Evolutionary conservation across 2,329 filamentous ascomycete genomes (phyloP), one percentile per base, ranked within the genome.

Genomic region (Furcasterigmium sp.): DNA sequence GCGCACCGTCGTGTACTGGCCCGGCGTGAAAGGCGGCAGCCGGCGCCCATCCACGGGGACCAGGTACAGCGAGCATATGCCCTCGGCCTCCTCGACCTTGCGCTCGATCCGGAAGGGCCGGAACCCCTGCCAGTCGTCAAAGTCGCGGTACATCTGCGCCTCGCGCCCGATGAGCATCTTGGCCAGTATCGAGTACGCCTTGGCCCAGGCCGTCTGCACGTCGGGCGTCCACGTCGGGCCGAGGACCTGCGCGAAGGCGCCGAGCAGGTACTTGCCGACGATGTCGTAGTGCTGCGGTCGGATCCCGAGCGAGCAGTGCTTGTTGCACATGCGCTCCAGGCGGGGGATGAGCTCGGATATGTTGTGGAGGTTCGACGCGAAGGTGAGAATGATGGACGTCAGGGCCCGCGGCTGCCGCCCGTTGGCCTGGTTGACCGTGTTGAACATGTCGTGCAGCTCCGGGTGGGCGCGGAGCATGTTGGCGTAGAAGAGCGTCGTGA

Each of bases 131-230:
- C 85, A 89, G 28, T 66, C 64, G n/a, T 72, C 67, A 40, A 78
- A 78, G 25, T 75, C 66, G 28, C 72, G 64, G 63, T 87, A 87
- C 37, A 89, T 64, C 46, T 78, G 69, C 5, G 67, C 68, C 58
- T 89, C 85, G 40, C 79, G 74, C 17, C 68, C 72, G 51, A 86
- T 87, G 66, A 89, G 77, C 66, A 89, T 77, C 59, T 82, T 75
- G 20, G 85, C 85, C 19, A 90, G 75, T 53, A 87, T 73, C 75
- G 77, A 82, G 64, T 89, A 90, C 2, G 85, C 85, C 41, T 78
- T 77, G 6, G 65, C 73, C 85, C 85, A 90, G 8, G 85, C 85
- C 11, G 77, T 71, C 42, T 78, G 70, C 23, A 85, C 73, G 17
- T 82, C 76, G 0, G 74, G 67, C 1, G 84, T 88, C 39, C 39